A percentile compares a stretch with the other conserved stretches of the same genome.
phyloP scores from a whole-genome alignment of 1,284 basidiomycete species.

The Xanthoconium separans region DNA sequence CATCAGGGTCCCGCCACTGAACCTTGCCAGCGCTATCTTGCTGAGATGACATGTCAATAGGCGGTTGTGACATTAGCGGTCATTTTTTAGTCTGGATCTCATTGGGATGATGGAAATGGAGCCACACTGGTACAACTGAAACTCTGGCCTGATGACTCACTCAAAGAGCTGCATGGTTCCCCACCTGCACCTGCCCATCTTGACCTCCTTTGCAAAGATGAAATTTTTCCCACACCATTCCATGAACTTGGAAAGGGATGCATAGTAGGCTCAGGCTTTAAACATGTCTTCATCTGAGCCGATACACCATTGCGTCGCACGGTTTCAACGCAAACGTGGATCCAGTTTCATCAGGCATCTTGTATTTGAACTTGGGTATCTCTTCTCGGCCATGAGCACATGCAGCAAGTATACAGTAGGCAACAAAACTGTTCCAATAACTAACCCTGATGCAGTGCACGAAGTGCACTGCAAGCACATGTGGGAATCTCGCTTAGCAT shows the following conservation, averaged over 20 bases:
- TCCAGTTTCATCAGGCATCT: slow-evolving; percentile 74
- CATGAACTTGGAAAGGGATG: not conserved
- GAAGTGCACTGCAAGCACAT: too few species aligned
- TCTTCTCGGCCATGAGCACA: too few species aligned
- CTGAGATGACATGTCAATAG: slow-evolving; percentile 4
- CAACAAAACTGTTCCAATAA: too few species aligned
- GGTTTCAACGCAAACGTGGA: slow-evolving; percentile 93
- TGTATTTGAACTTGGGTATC: slow-evolving; percentile 96
- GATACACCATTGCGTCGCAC: slow-evolving; percentile 88
- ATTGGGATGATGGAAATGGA: slow-evolving; percentile 13
- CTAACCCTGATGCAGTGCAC: too few species aligned
- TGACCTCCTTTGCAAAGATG: slow-evolving; percentile 85
- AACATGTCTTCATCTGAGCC: slow-evolving; percentile 80
- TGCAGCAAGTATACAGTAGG: too few species aligned
- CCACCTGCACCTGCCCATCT: slow-evolving; percentile 87
- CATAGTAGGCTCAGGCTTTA: slow-evolving; percentile 59
- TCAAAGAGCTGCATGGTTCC: slow-evolving; percentile 67
- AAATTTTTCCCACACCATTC: slow-evolving; percentile 56
- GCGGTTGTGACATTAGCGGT: slow-evolving; percentile 21
- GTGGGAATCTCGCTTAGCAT: too few species aligned
- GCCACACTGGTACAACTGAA: slow-evolving; percentile 75
- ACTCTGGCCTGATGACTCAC: slow-evolving; percentile 75
- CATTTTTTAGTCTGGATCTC: not conserved
- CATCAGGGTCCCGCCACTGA: too few species aligned
- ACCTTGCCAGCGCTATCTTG: too few species aligned